These are phyloP conservation scores for Gastrolobium bilobum DNA, from an alignment of 306 rosid genomes.

Conservation along the genomic window DNA sequence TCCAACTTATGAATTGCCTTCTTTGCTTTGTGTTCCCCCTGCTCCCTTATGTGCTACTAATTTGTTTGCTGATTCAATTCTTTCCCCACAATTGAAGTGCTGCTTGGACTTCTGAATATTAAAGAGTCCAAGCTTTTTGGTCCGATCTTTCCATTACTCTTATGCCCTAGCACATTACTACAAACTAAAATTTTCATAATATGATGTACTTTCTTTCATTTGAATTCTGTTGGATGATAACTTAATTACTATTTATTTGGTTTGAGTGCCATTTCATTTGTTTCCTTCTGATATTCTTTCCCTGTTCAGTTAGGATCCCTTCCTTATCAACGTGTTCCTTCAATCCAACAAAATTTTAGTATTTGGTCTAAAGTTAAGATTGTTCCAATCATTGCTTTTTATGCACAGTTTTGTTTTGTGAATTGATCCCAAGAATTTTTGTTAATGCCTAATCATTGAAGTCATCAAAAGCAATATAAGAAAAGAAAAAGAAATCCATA, in stretches of 20 bases:
- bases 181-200: conserved; percentile 10
- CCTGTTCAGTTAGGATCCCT: conserved; percentile 62
- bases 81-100: conserved; percentile 40
- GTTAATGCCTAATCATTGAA: conserved; percentile 76
- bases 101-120: conserved; percentile 21
- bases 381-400: conserved; percentile 87
- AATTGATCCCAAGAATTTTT: conserved; percentile 79
- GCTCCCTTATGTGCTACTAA: conserved; percentile 1
- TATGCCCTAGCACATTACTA: neutral
- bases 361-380: conserved; percentile 67
- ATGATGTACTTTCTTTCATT: conserved; percentile 1
- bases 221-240: conserved; percentile 45
- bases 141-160: conserved; percentile 29
- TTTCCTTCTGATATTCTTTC: conserved; percentile 46
- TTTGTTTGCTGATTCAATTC: conserved; percentile 40
- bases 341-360: conserved; percentile 55
- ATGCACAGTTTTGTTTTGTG: conserved; percentile 68
- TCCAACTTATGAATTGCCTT: conserved; percentile 30
- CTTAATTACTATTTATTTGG: conserved; percentile 52
- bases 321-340: conserved; percentile 47
- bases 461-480: conserved; percentile 78
- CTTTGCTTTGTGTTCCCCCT: conserved; percentile 42
- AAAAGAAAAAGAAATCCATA: conserved; percentile 52
- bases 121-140: conserved; percentile 4
- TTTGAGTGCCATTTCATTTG: conserved; percentile 41